Evolutionary conservation across 2,329 filamentous ascomycete genomes (phyloP), one percentile per base, ranked within the genome.

Genomic region (Curvularia verruculosa): DNA sequence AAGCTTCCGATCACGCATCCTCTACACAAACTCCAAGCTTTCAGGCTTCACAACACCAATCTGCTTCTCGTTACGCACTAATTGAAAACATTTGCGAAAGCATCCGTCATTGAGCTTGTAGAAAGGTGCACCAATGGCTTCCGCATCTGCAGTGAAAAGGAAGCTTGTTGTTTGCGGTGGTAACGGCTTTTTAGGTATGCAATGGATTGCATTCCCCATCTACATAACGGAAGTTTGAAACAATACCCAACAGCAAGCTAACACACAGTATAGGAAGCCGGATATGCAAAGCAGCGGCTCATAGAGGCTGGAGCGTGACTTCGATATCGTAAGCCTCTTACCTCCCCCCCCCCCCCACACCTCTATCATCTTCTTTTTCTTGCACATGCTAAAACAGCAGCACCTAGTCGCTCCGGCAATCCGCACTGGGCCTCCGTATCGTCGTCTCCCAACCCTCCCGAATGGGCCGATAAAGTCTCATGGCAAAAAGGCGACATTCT

Each of bases 401-500:
- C 12, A 36, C 40, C n/a, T n/a, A 96, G 92, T 77, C 94, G 94
- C 67, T 96, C 93, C 34, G 95, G 95, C 59, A 87, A 92, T 70
- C 95, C 95, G 15, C 85, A 84, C 68, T 99, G 95, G 95, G 85
- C 89, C 53, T 81, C 86, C 15, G 85, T 96, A 58, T 89, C 90
- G n/a, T 84, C 89, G 36, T 92, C 85, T 2, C 73, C 85, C 19
- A 82, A 84, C 7, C 84, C 91, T 0, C 94, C 94, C 0, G 72
- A 87, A 24, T 99, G 95, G 95, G 87, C 92, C 1, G 85, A 85
- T 68, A 86, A 87, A 46, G 91, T 99, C 5, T 84, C 87, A 61
- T 98, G 95, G 95, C 89, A 92, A 66, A 88, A 88, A 64, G 94
- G 89, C 69, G 91, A 98, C 78, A 89, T 98, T 65, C 85, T 99